Evolutionary conservation across 805 yeast genomes (phyloP).

Genomic region (Monosporozyma aerobia): DNA sequence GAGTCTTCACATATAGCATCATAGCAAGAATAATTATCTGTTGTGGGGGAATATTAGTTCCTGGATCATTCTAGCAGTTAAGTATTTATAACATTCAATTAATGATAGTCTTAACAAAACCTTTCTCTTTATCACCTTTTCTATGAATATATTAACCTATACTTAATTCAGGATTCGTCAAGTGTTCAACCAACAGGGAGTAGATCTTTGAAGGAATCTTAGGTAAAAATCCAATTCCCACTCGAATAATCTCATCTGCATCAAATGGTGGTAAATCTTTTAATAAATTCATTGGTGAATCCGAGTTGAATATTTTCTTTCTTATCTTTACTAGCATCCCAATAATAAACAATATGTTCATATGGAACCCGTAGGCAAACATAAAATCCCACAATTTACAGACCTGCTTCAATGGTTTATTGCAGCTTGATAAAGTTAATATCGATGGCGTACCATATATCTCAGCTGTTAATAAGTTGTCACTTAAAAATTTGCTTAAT

Average conservation of each 20-base stretch:
- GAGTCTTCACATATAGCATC: too few relatives aligned
- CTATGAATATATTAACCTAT: neutral
- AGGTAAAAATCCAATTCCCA: slow-evolving; percentile 72
- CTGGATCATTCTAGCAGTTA: too few relatives aligned
- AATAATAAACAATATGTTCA: slow-evolving; percentile 75
- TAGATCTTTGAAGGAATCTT: slow-evolving; percentile 61
- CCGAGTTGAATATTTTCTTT: slow-evolving; percentile 45
- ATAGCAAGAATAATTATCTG: neutral
- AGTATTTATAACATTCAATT: too few relatives aligned
- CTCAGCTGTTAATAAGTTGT: slow-evolving; percentile 58
- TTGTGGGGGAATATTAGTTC: too few relatives aligned
- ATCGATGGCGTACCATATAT: slow-evolving; percentile 81
- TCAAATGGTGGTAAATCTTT: slow-evolving; percentile 58
- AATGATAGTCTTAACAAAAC: too few relatives aligned
- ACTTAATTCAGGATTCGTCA: slow-evolving; percentile 14
- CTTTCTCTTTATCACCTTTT: neutral
- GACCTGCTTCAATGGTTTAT: slow-evolving; percentile 72
- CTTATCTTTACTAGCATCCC: slow-evolving; percentile 68
- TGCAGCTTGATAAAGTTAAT: slow-evolving; percentile 77
- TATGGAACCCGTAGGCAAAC: slow-evolving; percentile 83
- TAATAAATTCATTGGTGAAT: slow-evolving; percentile 61
- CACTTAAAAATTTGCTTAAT: slow-evolving; percentile 41
- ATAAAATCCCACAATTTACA: slow-evolving; percentile 81
- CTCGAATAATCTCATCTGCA: slow-evolving; percentile 64
- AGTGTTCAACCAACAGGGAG: slow-evolving; percentile 25